phyloP scores from a whole-genome alignment of 1,284 basidiomycete genomes.

The Anthracocystis walkeri region DNA sequence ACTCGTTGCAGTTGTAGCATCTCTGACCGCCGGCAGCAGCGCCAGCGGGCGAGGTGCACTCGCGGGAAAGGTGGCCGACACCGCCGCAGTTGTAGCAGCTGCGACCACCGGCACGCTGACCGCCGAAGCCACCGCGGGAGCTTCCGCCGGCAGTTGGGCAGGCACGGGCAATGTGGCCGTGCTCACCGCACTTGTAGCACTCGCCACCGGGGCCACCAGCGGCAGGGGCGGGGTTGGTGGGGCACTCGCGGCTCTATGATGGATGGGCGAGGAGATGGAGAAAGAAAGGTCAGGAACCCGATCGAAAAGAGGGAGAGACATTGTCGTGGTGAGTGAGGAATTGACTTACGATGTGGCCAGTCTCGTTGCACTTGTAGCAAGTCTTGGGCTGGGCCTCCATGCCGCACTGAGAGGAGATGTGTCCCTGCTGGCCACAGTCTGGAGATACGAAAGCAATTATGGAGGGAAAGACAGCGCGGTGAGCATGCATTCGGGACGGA shows the following conservation, averaged over 20 bases:
- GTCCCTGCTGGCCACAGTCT: constrained; percentile 66
- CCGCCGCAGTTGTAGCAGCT: constrained; percentile 68
- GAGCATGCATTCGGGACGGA: not conserved
- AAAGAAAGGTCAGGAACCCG: not conserved
- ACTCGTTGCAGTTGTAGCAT: constrained; percentile 68
- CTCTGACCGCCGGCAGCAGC: constrained; percentile 49
- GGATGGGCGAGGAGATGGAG: not conserved
- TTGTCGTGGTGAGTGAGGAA: not conserved
- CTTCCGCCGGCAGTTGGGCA: constrained; percentile 55
- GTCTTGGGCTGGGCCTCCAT: constrained; percentile 66
- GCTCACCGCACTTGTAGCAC: constrained; percentile 64
- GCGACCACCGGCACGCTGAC: constrained; percentile 44
- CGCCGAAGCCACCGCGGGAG: constrained; percentile 40
- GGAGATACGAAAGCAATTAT: not conserved
- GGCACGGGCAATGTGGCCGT: constrained; percentile 64
- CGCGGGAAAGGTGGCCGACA: constrained; percentile 64
- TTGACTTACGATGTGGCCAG: constrained; percentile 58
- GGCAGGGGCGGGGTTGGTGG: constrained; percentile 41
- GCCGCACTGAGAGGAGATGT: constrained; percentile 63
- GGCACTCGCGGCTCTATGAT: constrained; percentile 64
- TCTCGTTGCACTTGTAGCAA: constrained; percentile 66
- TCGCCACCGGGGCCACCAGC: constrained; percentile 54
- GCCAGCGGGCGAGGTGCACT: constrained; percentile 61
- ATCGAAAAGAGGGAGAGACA: not conserved
- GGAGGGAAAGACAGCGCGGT: not conserved